A percentile compares a stretch with the other conserved stretches of the same genome.
Evolutionary conservation across 2,329 filamentous ascomycete genomes (phyloP).

Genomic region (Tolypocladium album): DNA sequence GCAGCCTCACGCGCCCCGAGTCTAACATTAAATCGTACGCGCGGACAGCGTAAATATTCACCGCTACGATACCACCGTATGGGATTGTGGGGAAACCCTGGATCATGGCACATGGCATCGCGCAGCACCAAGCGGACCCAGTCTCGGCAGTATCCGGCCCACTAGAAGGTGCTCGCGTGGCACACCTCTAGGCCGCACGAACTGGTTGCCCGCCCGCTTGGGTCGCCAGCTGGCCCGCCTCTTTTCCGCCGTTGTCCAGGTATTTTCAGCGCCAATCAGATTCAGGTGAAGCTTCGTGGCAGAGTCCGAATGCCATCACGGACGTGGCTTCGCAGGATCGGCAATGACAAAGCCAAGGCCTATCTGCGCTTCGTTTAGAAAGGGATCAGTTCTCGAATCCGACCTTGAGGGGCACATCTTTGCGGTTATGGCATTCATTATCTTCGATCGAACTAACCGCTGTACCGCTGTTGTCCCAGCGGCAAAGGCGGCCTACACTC

Average conservation of each 20-base stretch:
- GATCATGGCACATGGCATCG: background rate
- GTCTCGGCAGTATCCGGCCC: slow-evolving; percentile 1
- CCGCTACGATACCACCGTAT: background rate
- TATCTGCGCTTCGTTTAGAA: too few species aligned
- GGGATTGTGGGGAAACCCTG: background rate
- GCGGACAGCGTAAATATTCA: background rate
- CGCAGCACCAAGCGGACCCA: background rate
- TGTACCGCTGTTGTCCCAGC: too few species aligned
- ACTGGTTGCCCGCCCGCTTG: background rate
- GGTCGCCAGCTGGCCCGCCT: background rate
- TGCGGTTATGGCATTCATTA: too few species aligned
- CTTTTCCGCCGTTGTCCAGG: background rate
- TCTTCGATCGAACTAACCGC: too few species aligned
- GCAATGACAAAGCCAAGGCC: too few species aligned
- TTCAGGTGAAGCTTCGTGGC: background rate
- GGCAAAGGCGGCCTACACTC: too few species aligned
- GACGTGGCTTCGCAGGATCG: too few species aligned
- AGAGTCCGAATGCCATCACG: background rate
- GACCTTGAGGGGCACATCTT: too few species aligned
- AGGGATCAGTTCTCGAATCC: too few species aligned
- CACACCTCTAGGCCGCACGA: background rate
- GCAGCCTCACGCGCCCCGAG: background rate
- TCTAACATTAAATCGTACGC: background rate
- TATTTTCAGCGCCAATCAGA: background rate
- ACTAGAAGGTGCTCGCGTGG: background rate